Conservation (phyloP, 2,329 filamentous ascomycete genomes). For the Sarocladium oryzae region DNA sequence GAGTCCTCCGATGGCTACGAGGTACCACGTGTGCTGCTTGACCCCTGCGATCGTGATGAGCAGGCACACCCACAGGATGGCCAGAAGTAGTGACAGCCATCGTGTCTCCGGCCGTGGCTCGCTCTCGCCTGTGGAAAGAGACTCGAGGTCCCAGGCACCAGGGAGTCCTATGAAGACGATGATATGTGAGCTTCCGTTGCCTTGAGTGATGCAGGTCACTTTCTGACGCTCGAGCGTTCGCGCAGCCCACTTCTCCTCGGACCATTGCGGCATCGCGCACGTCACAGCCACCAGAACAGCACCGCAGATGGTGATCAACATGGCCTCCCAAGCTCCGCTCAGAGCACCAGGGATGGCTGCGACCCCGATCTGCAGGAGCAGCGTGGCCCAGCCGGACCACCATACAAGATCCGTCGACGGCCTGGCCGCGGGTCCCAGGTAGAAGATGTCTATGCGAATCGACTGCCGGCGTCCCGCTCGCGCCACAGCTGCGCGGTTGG, state of each 20-base stretch:
- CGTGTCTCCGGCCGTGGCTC: conserved; percentile 13
- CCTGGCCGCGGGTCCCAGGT: not conserved
- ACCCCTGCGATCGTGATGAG: conserved; percentile 32
- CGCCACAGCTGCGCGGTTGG: not conserved
- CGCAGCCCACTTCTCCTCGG: conserved; percentile 8
- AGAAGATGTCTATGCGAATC: not conserved
- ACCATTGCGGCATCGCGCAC: conserved; percentile 5
- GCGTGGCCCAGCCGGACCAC: not conserved
- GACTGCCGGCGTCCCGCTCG: not conserved
- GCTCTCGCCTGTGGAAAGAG: conserved; percentile 24
- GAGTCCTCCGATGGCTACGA: conserved; percentile 32
- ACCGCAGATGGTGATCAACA: not conserved
- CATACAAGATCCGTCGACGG: not conserved
- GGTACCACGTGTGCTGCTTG: conserved; percentile 31
- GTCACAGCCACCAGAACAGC: not conserved
- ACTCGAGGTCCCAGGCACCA: conserved; percentile 33
- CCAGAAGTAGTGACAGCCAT: conserved; percentile 18
- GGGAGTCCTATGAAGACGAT: conserved; percentile 30
- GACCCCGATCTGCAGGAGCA: not conserved
- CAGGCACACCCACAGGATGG: conserved; percentile 31
- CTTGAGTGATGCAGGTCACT: conserved; percentile 20
- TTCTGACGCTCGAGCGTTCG: not conserved
- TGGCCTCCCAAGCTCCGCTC: not conserved
- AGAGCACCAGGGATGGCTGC: not conserved
- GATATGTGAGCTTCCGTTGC: conserved; percentile 33